phyloP scores from a whole-genome alignment of 495 filamentous ascomycete species.

The Neurospora sp. region DNA sequence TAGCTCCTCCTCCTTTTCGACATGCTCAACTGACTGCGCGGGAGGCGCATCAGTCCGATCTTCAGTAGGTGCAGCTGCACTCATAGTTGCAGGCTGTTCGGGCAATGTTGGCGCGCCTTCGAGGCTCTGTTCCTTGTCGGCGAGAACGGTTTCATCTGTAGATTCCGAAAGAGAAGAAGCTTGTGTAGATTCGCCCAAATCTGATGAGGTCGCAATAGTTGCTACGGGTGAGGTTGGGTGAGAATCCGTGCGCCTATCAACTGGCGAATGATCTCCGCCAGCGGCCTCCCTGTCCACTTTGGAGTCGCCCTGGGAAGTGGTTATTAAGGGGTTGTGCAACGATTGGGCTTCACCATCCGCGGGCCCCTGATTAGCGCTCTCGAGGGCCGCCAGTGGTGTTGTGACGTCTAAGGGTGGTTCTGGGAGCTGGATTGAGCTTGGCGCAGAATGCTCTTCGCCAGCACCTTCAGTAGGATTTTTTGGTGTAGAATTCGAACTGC shows the following conservation, averaged over 20 bases:
- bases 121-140: constrained; percentile 8
- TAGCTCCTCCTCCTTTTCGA: neutral
- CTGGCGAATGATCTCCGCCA: constrained; percentile 26
- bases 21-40: neutral
- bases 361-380: neutral
- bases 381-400: neutral
- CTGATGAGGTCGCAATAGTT: constrained; percentile 31
- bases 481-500: constrained; percentile 5
- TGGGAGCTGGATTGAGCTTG: constrained; percentile 6
- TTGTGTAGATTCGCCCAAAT: constrained; percentile 42
- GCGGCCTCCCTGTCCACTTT: constrained; percentile 26
- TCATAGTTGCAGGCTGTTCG: neutral
- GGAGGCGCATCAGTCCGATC: constrained; percentile 2
- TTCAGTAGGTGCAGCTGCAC: neutral
- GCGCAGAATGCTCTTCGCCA: constrained; percentile 9
- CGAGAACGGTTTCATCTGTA: constrained; percentile 41
- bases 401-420: constrained; percentile 3
- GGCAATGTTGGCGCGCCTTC: neutral
- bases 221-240: constrained; percentile 39
- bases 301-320: constrained; percentile 29
- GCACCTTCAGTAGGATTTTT: constrained; percentile 2
- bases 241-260: constrained; percentile 35
- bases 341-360: neutral
- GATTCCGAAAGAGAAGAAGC: constrained; percentile 47
- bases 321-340: constrained; percentile 2